phyloP scores from a whole-genome alignment of 1,139 yeast genomes.

The Pneumocystis carinii region DNA sequence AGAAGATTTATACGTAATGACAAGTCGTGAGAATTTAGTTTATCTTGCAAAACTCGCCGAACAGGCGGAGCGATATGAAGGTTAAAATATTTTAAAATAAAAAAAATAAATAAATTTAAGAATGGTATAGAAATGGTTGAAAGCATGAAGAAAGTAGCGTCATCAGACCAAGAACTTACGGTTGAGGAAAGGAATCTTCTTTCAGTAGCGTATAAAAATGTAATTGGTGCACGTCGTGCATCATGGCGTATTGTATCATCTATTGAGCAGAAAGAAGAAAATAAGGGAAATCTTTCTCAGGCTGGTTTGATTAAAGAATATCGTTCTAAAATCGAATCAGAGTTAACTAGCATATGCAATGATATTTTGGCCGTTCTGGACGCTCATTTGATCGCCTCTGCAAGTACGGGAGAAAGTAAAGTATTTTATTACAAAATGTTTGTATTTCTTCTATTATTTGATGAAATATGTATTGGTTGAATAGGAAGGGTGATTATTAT shows the following conservation, averaged over 20 bases:
- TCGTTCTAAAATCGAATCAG: slow-evolving; percentile 88
- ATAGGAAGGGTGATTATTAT: slow-evolving; percentile 84
- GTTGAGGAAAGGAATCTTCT: slow-evolving; percentile 96
- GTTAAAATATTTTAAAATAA: slow-evolving; percentile 33
- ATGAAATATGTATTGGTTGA: not conserved
- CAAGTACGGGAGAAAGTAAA: slow-evolving; percentile 93
- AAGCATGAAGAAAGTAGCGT: slow-evolving; percentile 94
- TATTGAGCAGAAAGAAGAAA: slow-evolving; percentile 95
- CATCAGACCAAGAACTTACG: slow-evolving; percentile 85
- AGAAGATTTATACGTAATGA: not conserved
- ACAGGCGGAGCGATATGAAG: slow-evolving; percentile 99
- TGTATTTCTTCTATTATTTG: not conserved
- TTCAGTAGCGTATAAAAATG: slow-evolving; percentile 91
- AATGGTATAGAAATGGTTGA: slow-evolving; percentile 41
- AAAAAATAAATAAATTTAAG: not conserved
- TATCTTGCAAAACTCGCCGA: slow-evolving; percentile 98
- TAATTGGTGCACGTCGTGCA: slow-evolving; percentile 98
- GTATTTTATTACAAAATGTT: slow-evolving; percentile 94
- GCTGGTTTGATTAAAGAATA: slow-evolving; percentile 82
- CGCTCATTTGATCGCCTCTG: slow-evolving; percentile 80
- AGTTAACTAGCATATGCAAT: slow-evolving; percentile 84
- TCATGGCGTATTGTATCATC: slow-evolving; percentile 98
- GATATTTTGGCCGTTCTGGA: slow-evolving; percentile 80
- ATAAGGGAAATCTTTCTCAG: slow-evolving; percentile 82
- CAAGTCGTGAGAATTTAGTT: slow-evolving; percentile 94